Evolutionary conservation across 441 rosid genomes (phyloP).

Genomic region (Erodium texanum): DNA sequence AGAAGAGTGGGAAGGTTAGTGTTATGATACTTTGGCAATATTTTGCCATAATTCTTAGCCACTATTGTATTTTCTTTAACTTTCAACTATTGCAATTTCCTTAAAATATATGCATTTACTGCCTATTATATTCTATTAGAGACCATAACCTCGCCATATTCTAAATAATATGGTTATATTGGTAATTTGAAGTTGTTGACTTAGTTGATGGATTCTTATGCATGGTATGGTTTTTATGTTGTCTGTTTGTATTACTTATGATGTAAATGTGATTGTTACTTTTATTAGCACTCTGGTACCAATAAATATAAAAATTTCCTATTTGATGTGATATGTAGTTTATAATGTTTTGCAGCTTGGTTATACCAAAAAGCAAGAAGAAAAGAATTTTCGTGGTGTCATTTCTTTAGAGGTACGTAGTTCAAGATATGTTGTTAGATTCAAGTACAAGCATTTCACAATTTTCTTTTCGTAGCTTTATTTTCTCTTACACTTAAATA

Average conservation of each 20-base stretch:
- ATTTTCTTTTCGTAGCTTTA: not conserved
- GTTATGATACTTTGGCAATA: not conserved
- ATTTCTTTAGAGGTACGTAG: constrained; percentile 75
- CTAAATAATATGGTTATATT: not conserved
- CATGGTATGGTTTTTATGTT: no score
- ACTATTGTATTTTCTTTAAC: not conserved
- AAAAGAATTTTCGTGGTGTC: constrained; percentile 86
- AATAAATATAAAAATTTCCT: not conserved
- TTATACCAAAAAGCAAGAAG: constrained; percentile 94
- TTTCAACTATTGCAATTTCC: not conserved
- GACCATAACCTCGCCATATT: not conserved
- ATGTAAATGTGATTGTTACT: not conserved
- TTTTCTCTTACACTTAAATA: not conserved
- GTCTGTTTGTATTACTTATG: not conserved
- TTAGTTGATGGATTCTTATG: not conserved
- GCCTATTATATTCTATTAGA: not conserved
- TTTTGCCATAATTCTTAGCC: not conserved
- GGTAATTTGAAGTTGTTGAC: no score
- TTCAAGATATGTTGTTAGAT: constrained; percentile 13
- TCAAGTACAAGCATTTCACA: not conserved
- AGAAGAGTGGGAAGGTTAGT: constrained; percentile 90
- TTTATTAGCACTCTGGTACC: not conserved
- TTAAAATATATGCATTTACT: not conserved
- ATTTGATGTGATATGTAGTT: constrained; percentile 12
- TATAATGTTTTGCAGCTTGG: constrained; percentile 59